Percentiles rank a stretch among this genome's conserved stretches.
Evolutionary conservation across 257 asterid genomes (phyloP).

Genomic region (Oldenlandia corymbosa): DNA sequence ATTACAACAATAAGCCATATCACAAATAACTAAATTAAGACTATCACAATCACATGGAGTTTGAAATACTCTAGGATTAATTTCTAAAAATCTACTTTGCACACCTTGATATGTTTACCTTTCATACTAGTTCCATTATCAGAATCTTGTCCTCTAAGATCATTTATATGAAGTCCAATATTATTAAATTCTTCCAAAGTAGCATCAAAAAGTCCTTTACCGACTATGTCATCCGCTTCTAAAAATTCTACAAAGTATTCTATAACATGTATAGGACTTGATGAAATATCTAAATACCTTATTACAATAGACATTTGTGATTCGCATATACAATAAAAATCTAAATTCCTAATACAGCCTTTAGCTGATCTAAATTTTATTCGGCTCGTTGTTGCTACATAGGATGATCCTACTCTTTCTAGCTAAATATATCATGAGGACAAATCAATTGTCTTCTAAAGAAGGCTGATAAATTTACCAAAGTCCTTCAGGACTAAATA

Average conservation of each 20-base stretch:
- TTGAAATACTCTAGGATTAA: neutral
- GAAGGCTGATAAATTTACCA: no score
- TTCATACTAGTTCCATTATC: neutral
- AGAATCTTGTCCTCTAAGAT: constrained; percentile 1
- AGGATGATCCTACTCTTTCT: no score
- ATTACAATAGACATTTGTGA: neutral
- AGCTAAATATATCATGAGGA: no score
- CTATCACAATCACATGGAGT: neutral
- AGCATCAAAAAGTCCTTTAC: neutral
- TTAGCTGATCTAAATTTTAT: no score
- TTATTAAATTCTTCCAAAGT: neutral
- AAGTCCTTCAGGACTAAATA: no score
- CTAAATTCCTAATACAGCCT: no score
- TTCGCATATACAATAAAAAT: no score
- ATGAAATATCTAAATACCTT: neutral
- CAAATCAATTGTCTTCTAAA: no score
- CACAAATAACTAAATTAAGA: neutral
- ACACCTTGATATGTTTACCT: neutral
- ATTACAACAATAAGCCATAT: neutral
- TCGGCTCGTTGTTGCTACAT: no score
- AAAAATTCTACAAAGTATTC: neutral
- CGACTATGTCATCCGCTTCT: neutral
- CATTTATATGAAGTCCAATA: neutral
- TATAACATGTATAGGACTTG: neutral
- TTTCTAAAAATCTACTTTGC: neutral